Evolutionary conservation across 257 asterid genomes (phyloP), one percentile per base, ranked within the genome.

Genomic region (Ocimum tenuiflorum): DNA sequence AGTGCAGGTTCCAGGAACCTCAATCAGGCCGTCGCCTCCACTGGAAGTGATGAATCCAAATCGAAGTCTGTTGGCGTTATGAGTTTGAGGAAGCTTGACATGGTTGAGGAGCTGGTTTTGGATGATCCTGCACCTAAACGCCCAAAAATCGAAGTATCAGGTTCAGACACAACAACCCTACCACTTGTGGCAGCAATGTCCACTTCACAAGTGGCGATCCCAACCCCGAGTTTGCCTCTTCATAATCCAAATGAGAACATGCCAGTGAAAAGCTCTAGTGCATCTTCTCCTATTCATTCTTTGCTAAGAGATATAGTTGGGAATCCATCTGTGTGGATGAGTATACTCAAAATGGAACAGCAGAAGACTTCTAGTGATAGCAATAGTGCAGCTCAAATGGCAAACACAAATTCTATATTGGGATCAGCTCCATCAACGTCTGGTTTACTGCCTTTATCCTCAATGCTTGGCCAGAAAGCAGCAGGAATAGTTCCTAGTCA

Each of bases 301-400:
- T 63, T 90, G 35, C 71, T 90, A 50, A 78, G 83, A 79, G 96
- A 89, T 60, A 78, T 86, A 29, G 83, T 82, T 63, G 89, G 80
- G 71, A 84, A 92, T 71, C 99, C 97, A 69, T 78, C 97, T 35
- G 73, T 79, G 56, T 89, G 81, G 85, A 84, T 87, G 91, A 83
- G 82, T 68, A 51, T 85, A 75, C 78, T 86, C 65, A 89, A 80
- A 68, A 73, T 77, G 88, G 95, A 84, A 73, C 82, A 79, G 23
- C 82, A 73, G 51, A 86, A 79, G 73, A 79, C 88, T 75, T 80
- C 79, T 53, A 78, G 73, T 75, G 80, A 78, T 67, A 55, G 69
- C 70, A 77, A 72, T 77, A 74, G 67, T 77, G 48, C 75, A 60
- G 58, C 73, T 22, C 83, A 76, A 42, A 60, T 70, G 63, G 47